Evolutionary conservation across 2,329 filamentous ascomycete genomes (phyloP).

Genomic region (Paecilomyces fulvus): DNA sequence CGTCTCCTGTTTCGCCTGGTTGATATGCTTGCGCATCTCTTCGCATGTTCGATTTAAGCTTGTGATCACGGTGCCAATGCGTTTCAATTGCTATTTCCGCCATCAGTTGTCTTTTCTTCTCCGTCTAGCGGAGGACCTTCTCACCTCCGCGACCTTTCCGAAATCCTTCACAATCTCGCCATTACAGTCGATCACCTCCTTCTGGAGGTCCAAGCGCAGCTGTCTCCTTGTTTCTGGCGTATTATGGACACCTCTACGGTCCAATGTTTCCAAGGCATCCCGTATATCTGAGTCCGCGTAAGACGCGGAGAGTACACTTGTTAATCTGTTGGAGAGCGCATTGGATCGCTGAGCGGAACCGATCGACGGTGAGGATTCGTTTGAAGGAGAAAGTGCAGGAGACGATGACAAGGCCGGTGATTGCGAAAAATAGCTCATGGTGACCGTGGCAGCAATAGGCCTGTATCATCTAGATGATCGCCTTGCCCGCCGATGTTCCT

Average conservation of each 20-base stretch:
- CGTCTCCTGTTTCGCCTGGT: slow-evolving; percentile 66
- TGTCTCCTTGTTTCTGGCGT: slow-evolving; percentile 69
- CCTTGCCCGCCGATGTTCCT: background rate
- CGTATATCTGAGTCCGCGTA: slow-evolving; percentile 90
- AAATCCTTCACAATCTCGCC: slow-evolving; percentile 82
- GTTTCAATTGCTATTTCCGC: slow-evolving; percentile 63
- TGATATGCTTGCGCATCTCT: slow-evolving; percentile 70
- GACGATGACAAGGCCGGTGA: slow-evolving; percentile 2
- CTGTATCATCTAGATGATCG: background rate
- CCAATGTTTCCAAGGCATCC: slow-evolving; percentile 71
- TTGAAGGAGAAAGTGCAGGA: slow-evolving; percentile 14
- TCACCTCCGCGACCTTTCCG: slow-evolving; percentile 76
- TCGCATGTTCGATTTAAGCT: slow-evolving; percentile 72
- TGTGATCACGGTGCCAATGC: slow-evolving; percentile 70
- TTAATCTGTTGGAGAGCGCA: slow-evolving; percentile 72
- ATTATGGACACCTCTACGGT: slow-evolving; percentile 62
- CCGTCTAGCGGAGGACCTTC: slow-evolving; percentile 11
- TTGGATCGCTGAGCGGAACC: slow-evolving; percentile 37
- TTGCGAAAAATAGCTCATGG: slow-evolving; percentile 28
- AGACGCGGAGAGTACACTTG: slow-evolving; percentile 78
- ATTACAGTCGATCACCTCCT: slow-evolving; percentile 88
- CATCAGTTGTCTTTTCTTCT: slow-evolving; percentile 15
- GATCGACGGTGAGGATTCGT: slow-evolving; percentile 22
- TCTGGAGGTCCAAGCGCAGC: slow-evolving; percentile 74
- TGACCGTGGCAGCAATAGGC: background rate